These are phyloP conservation scores for Keqinozyma sinolaborantium DNA, from an alignment of 1,139 yeast genomes.

Conservation along the genomic window DNA sequence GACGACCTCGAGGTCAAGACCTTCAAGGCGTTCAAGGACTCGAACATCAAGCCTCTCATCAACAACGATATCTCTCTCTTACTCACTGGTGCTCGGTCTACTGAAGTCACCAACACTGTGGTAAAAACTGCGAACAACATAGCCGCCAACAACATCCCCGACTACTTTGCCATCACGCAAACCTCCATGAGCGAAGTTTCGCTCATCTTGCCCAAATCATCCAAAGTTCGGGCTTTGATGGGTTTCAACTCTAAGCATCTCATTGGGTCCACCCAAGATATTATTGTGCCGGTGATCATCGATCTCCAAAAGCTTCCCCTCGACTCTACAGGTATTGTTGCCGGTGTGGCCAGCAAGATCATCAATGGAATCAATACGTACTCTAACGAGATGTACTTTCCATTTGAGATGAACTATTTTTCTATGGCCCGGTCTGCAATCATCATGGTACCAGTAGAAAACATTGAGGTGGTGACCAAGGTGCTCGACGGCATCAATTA, in stretches of 20 bases:
- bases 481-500: constrained; percentile 14
- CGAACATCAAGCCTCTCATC: constrained; percentile 43
- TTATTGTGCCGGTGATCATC: constrained; percentile 53
- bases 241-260: constrained; percentile 42
- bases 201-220: constrained; percentile 48
- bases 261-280: constrained; percentile 58
- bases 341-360: constrained; percentile 57
- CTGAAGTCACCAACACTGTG: constrained; percentile 39
- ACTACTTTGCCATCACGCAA: constrained; percentile 58
- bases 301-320: constrained; percentile 56
- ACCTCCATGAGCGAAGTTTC: constrained; percentile 54
- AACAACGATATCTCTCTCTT: constrained; percentile 39
- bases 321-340: constrained; percentile 65
- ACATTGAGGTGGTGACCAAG: constrained; percentile 25
- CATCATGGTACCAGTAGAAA: constrained; percentile 57
- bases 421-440: constrained; percentile 63
- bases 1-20: constrained; percentile 27
- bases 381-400: constrained; percentile 13
- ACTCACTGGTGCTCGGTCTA: constrained; percentile 61
- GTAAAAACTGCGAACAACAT: constrained; percentile 30
- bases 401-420: constrained; percentile 55
- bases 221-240: constrained; percentile 27
- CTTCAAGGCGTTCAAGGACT: constrained; percentile 37
- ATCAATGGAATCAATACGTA: constrained; percentile 26
- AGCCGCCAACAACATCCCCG: constrained; percentile 31